phyloP scores from a whole-genome alignment of 768 basidiomycete species.

The Leccinellum rugosiceps region DNA sequence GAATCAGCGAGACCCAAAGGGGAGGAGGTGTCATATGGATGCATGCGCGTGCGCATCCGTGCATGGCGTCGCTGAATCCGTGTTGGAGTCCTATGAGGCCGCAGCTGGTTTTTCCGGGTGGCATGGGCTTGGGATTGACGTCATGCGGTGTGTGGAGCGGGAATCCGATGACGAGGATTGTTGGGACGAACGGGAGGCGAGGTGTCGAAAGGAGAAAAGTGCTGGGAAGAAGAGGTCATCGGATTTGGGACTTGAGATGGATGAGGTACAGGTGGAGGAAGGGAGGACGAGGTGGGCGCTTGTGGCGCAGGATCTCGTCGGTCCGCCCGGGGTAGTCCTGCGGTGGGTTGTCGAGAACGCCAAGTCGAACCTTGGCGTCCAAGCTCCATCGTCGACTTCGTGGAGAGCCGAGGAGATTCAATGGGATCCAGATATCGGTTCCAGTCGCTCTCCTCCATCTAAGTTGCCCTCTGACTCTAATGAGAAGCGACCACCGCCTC shows the following conservation, averaged over 20 bases:
- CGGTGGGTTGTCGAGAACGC: background rate
- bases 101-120: slow-evolving; percentile 30
- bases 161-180: background rate
- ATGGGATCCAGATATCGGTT: slow-evolving; percentile 16
- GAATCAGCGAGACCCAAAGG: background rate
- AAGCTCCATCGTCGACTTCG: background rate
- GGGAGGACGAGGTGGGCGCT: slow-evolving; percentile 20
- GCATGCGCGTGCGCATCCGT: background rate
- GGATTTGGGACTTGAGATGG: slow-evolving; percentile 11
- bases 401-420: background rate
- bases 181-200: background rate
- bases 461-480: background rate
- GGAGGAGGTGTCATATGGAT: background rate
- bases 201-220: background rate
- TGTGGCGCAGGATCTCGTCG: slow-evolving; percentile 20
- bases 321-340: slow-evolving; percentile 12
- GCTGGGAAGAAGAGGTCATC: background rate
- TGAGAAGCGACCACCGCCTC: background rate
- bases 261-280: slow-evolving; percentile 25
- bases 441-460: background rate
- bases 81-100: slow-evolving; percentile 25
- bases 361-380: background rate
- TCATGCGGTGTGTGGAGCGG: background rate
- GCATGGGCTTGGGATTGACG: slow-evolving; percentile 21
- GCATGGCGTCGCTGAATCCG: slow-evolving; percentile 12